Evolutionary conservation across 2,329 filamentous ascomycete species (phyloP).

Genomic region (Aspergillus brasiliensis): DNA sequence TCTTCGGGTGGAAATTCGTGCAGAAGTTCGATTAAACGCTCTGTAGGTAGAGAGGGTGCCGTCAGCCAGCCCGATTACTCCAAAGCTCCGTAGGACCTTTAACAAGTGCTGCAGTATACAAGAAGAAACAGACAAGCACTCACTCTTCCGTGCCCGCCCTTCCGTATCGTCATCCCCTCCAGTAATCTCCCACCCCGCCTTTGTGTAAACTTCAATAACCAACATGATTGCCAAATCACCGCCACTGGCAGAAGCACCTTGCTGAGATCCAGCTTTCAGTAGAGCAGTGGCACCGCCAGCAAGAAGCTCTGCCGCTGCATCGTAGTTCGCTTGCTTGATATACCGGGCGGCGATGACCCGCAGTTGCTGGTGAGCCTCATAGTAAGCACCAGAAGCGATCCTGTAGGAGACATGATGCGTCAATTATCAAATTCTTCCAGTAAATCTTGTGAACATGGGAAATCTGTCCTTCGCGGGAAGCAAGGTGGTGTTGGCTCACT

Average conservation of each 20-base stretch:
- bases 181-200: slow-evolving; percentile 72
- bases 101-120: neutral
- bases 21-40: slow-evolving; percentile 73
- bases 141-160: slow-evolving; percentile 65
- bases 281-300: slow-evolving; percentile 81
- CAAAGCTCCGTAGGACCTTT: neutral
- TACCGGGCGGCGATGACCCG: slow-evolving; percentile 93
- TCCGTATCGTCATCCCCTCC: slow-evolving; percentile 55
- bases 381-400: slow-evolving; percentile 88
- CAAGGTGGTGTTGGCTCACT: slow-evolving; percentile 50
- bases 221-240: slow-evolving; percentile 86
- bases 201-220: slow-evolving; percentile 86
- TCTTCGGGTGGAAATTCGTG: slow-evolving; percentile 79
- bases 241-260: slow-evolving; percentile 90
- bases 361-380: slow-evolving; percentile 98
- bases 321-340: slow-evolving; percentile 82
- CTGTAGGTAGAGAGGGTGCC: slow-evolving; percentile 26
- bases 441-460: neutral
- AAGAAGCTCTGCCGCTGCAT: slow-evolving; percentile 83
- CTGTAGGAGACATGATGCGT: slow-evolving; percentile 46
- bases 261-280: slow-evolving; percentile 62
- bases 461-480: neutral
- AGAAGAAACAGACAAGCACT: slow-evolving; percentile 15
- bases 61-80: neutral
- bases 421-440: slow-evolving; percentile 11